Evolutionary conservation across 257 asterid species (phyloP), one percentile per base, ranked within the genome.

Genomic region (Sherardia arvensis): DNA sequence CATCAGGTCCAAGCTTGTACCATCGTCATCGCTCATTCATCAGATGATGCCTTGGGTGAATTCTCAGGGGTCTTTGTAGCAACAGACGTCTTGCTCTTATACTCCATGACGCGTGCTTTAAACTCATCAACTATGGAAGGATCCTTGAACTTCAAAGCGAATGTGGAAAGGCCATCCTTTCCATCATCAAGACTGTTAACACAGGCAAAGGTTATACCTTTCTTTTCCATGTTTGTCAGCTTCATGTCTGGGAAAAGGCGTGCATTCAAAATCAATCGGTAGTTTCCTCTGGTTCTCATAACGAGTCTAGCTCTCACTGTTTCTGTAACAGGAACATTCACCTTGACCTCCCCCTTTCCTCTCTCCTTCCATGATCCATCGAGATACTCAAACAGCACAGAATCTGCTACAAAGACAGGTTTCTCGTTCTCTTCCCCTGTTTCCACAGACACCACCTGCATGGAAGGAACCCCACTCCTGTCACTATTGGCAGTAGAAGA

Each of bases 361-460:
- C 98, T 75, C 76, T 91, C 98, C 81, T 86, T 91, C 96, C 98
- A 91, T 5, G 73, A 43, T 54, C 91, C 96, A 66, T 80, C 96
- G 18, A 66, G 62, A 64, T 56, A 91, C 74, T 86, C 98, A 64
- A 75, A 91, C 26, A 91, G 85, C 36, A 73, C 71, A 20, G 96
- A 88, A 72, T 84, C 95, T 36, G 95, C 85, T 21, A 82, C 72
- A 75, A 88, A 84, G 58, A 86, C 81, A 8, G 84, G 74, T 70
- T 76, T 66, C 72, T 88, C 95, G 40, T 86, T 79, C 79, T 86
- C 96, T 75, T 88, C 96, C 55, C 96, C 95, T 0, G 95, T 87
- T 70, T 87, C 88, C 48, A 83, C 59, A 23, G 94, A 62, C 66
- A 83, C 87, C 72, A 83, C 95, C 72, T 72, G 86, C 88, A 68